Conservation (phyloP, 768 basidiomycete genomes). For the Tephrocybe sp. region DNA sequence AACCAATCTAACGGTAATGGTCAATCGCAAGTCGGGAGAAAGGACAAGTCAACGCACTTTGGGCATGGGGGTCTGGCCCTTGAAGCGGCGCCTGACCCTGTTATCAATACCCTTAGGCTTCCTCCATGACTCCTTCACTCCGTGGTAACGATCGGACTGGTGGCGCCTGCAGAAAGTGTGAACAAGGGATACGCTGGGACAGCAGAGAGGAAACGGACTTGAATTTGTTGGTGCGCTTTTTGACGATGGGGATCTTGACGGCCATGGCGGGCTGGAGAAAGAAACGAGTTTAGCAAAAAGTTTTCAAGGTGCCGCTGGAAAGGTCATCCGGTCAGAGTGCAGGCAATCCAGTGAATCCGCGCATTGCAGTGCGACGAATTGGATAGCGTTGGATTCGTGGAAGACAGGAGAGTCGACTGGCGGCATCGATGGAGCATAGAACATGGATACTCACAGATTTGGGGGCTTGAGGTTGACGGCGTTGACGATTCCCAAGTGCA, state of each 20-base stretch:
- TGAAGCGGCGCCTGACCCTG: conserved; percentile 93
- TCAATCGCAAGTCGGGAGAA: background rate
- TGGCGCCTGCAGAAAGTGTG: conserved; percentile 67
- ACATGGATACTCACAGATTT: conserved; percentile 47
- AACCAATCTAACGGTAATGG: conserved; percentile 60
- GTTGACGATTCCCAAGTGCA: conserved; percentile 29
- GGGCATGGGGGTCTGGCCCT: conserved; percentile 96
- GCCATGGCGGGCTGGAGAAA: conserved; percentile 42
- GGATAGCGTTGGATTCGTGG: conserved; percentile 15
- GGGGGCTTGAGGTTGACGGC: conserved; percentile 50
- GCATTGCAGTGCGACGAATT: background rate
- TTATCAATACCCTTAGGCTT: conserved; percentile 99
- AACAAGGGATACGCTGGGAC: conserved; percentile 4
- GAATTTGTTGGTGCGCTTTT: conserved; percentile 97
- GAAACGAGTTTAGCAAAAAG: conserved; percentile 20
- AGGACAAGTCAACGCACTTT: conserved; percentile 52
- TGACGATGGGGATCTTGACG: conserved; percentile 69
- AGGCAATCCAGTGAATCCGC: conserved; percentile 16
- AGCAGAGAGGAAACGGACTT: conserved; percentile 64
- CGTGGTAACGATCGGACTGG: conserved; percentile 96
- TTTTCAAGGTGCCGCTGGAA: conserved; percentile 17
- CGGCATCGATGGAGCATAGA: conserved; percentile 25
- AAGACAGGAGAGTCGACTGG: conserved; percentile 12
- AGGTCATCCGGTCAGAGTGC: conserved; percentile 36
- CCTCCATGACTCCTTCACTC: conserved; percentile 98